Percentiles rank a stretch among this genome's conserved stretches.
Conservation (phyloP, 1,284 basidiomycete genomes). For the Fomitopsis betulina region DNA sequence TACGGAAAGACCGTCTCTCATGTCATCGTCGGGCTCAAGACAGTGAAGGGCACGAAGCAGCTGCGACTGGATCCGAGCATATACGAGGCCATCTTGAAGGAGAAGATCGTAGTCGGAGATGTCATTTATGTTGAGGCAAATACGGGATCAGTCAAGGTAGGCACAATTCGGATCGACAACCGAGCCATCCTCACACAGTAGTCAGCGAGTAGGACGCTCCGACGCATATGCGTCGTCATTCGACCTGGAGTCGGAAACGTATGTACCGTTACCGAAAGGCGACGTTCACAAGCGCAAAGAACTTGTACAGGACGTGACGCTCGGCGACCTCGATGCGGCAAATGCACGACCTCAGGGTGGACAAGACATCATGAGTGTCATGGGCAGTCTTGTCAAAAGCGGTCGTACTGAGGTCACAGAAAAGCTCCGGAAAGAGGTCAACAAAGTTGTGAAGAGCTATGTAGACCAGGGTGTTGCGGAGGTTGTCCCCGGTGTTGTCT, state of each 20-base stretch:
- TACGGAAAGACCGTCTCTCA: slow-evolving; percentile 99
- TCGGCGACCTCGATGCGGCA: slow-evolving; percentile 95
- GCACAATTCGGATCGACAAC: slow-evolving; percentile 14
- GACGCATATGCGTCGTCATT: slow-evolving; percentile 99
- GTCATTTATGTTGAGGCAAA: slow-evolving; percentile 96
- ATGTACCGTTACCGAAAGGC: slow-evolving; percentile 96
- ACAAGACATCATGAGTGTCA: slow-evolving; percentile 98
- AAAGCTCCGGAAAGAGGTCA: slow-evolving; percentile 92
- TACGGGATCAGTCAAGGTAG: slow-evolving; percentile 92
- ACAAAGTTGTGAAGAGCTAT: slow-evolving; percentile 97
- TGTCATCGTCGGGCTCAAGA: slow-evolving; percentile 95
- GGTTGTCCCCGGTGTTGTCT: slow-evolving; percentile 95
- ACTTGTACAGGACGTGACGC: slow-evolving; percentile 94
- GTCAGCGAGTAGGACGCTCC: slow-evolving; percentile 88
- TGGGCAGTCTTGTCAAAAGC: slow-evolving; percentile 95
- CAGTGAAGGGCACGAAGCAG: slow-evolving; percentile 98
- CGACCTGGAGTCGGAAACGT: slow-evolving; percentile 97
- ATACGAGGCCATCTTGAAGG: slow-evolving; percentile 97
- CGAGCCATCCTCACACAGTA: slow-evolving; percentile 1
- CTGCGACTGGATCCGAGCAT: slow-evolving; percentile 92
- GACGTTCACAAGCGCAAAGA: slow-evolving; percentile 98
- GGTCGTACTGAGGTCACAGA: slow-evolving; percentile 96
- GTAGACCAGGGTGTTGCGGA: slow-evolving; percentile 98
- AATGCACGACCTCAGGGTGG: slow-evolving; percentile 94
- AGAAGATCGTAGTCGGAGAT: slow-evolving; percentile 95